Evolutionary conservation across 2,329 filamentous ascomycete species (phyloP), one percentile per base, ranked within the genome.

Genomic region (Pseudogymnoascus sp.): DNA sequence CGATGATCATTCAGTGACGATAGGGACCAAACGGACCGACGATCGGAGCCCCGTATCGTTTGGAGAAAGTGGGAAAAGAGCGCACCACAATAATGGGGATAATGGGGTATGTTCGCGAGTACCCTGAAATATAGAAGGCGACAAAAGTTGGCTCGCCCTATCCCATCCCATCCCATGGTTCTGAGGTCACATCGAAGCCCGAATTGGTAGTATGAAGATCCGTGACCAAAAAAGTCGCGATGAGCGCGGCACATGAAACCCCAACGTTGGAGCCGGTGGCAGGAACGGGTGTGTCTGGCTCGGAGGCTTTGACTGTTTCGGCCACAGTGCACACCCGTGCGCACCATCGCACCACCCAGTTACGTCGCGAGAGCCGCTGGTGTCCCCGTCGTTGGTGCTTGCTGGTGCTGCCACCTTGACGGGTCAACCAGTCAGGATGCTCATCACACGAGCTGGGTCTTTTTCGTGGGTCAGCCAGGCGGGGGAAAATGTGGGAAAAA

Each of bases 221-320:
- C 18, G 48, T 33, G n/a, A 55, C 48, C 39, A 25, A 55, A 55
- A 55, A 55, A 29, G 29, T 55, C 48, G 48, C 48, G 48, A 55
- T 55, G 48, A 18, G 48, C 48, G 48, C 29, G 48, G 48, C 48
- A 55, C 48, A 55, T 55, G 48, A 55, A 55, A 55, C 48, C 48
- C 48, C 1, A 55, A 55, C 48, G 48, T 55, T 33, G 29, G 29
- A 18, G 29, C 27, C 7, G 29, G 29, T 33, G 27, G 8, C n/a
- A 27, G 29, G 48, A 55, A 55, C 48, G 48, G 48, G n/a, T 55
- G 48, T 55, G 29, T 29, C 48, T 55, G 48, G 48, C 33, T 55
- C 48, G 48, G 29, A 55, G 29, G 48, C 48, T 55, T 55, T 55
- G 48, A 55, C 48, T 55, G 48, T 55, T 55, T 55, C 48, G 48